Evolutionary conservation across 768 basidiomycete genomes (phyloP).

Genomic region (Leccinum fibrillosum): DNA sequence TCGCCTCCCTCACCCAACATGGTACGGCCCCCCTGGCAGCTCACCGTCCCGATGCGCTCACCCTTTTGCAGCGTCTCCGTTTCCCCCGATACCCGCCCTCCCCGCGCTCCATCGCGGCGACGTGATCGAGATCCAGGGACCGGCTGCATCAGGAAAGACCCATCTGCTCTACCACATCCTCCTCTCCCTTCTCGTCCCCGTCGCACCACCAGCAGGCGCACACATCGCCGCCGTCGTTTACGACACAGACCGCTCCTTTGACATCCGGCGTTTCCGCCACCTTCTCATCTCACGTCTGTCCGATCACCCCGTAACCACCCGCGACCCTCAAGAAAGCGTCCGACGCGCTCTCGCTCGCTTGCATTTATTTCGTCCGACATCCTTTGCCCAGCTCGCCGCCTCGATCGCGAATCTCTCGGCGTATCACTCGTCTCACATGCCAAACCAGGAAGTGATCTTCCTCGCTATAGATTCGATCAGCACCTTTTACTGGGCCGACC

Average conservation of each 20-base stretch:
- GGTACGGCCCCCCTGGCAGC: slow-evolving; percentile 26
- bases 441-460: slow-evolving; percentile 56
- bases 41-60: slow-evolving; percentile 19
- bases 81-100: slow-evolving; percentile 14
- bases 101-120: slow-evolving; percentile 49
- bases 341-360: slow-evolving; percentile 47
- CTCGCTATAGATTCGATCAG: slow-evolving; percentile 76
- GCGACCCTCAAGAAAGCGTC: slow-evolving; percentile 29
- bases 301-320: slow-evolving; percentile 17
- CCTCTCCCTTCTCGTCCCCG: slow-evolving; percentile 55
- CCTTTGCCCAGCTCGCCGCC: slow-evolving; percentile 65
- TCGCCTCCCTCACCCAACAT: slow-evolving; percentile 38
- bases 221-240: slow-evolving; percentile 62
- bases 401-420: slow-evolving; percentile 57
- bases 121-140: slow-evolving; percentile 74
- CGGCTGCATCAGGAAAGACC: slow-evolving; percentile 72
- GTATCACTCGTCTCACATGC: slow-evolving; percentile 48
- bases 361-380: slow-evolving; percentile 67
- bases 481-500: slow-evolving; percentile 76
- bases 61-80: slow-evolving; percentile 32
- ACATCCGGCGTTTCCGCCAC: slow-evolving; percentile 48
- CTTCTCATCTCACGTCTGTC: slow-evolving; percentile 50
- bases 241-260: slow-evolving; percentile 70
- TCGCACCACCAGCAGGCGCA: slow-evolving; percentile 29
- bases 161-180: slow-evolving; percentile 70